phyloP scores from a whole-genome alignment of 805 yeast genomes.

The Ogataea naganishii region DNA sequence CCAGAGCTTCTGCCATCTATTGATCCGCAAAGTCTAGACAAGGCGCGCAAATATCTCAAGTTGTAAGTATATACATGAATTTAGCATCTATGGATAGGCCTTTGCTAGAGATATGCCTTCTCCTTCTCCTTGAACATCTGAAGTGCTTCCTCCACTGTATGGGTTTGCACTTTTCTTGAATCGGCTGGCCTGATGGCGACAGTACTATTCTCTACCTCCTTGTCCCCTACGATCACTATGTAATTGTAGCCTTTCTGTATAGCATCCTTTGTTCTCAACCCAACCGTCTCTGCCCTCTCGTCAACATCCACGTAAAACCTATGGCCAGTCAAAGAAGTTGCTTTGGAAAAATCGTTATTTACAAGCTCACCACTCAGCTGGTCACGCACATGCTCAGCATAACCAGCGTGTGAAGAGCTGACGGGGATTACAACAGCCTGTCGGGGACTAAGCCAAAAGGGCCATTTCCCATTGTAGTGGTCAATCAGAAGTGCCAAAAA shows the following conservation, averaged over 20 bases:
- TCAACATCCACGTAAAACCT: constrained; percentile 74
- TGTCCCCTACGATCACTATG: constrained; percentile 81
- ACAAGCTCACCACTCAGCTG: constrained; percentile 39
- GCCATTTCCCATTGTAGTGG: constrained; percentile 91
- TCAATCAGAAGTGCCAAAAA: constrained; percentile 87
- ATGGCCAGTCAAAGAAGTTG: constrained; percentile 49
- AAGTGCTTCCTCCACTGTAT: constrained; percentile 44
- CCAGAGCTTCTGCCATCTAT: constrained; percentile 7
- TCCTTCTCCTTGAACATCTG: constrained; percentile 48
- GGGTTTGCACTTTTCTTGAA: constrained; percentile 32
- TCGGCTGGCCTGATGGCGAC: constrained; percentile 58
- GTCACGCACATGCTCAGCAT: constrained; percentile 40
- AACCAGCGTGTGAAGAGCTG: constrained; percentile 47
- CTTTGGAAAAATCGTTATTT: constrained; percentile 21
- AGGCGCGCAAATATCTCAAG: too few relatives aligned
- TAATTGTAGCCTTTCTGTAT: constrained; percentile 66
- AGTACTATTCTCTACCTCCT: constrained; percentile 53
- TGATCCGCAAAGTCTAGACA: background rate
- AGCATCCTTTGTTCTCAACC: constrained; percentile 75
- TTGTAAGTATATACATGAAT: background rate
- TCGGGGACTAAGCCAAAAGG: constrained; percentile 92
- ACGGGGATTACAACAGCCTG: constrained; percentile 85
- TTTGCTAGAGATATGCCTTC: constrained; percentile 33
- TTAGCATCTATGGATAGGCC: too few relatives aligned
- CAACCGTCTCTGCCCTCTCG: constrained; percentile 66